Evolutionary conservation across 2,329 filamentous ascomycete genomes (phyloP), one percentile per base, ranked within the genome.

Genomic region (Rhytidhysteron rufulum): DNA sequence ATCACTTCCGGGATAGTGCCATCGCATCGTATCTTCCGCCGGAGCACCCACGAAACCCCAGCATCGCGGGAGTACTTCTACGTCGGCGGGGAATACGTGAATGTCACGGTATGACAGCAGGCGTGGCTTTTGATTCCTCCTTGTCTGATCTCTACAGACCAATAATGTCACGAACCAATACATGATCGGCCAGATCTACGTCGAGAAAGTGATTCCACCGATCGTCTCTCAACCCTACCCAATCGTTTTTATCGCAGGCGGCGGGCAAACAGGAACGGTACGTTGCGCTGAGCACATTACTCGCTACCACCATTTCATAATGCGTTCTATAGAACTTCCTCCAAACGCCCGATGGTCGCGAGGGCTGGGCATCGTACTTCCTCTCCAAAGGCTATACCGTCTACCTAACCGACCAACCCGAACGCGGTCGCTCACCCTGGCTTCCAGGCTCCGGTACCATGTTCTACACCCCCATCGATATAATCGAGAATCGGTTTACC

Each of bases 291-390:
- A 10, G 13, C 16, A 11, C 16, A 16, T 8, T 34, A 25, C 9
- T 13, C 30, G 24, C 20, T n/a, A 2, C 17, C 17, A 10, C 21
- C 13, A 13, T 37, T n/a, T 38, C 20, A 29, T 19, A 13, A 17
- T 21, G 13, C 18, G 16, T 15, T 17, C 22, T 5, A 22, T 13
- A 68, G 63, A 71, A 72, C 47, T 74, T 69, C 56, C 59, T 70
- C 21, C 73, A 72, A 42, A 76, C 69, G 24, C 73, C 73, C 3
- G 71, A 76, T 46, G 67, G 65, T 24, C 57, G 66, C 5, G 44
- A 56, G 41, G 73, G 72, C 31, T 76, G 71, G 72, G 69, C 71
- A 2, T 68, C 69, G 0, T 70, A 65, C 43, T 74, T 73, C 43
- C 53, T 75, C 13, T 51, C 60, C 6, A 52, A 66, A 21, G 73